A percentile compares a stretch with the other conserved stretches of the same genome.
phyloP scores from a whole-genome alignment of 306 rosid species.

The Glycine latifolia region DNA sequence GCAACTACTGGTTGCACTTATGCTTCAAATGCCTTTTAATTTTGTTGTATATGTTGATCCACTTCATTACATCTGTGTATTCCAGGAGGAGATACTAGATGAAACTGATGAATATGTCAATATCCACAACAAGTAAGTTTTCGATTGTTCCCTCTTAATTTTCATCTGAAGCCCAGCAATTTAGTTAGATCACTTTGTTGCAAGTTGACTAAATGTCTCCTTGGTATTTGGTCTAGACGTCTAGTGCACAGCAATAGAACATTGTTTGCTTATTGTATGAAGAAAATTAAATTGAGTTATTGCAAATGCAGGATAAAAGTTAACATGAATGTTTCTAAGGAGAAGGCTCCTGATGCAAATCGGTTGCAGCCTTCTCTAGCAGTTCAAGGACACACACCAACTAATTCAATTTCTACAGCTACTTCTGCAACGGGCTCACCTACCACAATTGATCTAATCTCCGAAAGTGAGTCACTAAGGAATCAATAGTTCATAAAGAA shows the following conservation, averaged over 20 bases:
- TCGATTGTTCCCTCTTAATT: slow-evolving; percentile 16
- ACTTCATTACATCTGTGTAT: slow-evolving; percentile 44
- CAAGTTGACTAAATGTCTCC: not conserved
- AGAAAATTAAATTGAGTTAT: slow-evolving; percentile 35
- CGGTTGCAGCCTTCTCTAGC: slow-evolving; percentile 52
- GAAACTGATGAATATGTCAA: slow-evolving; percentile 99
- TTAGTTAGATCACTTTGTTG: slow-evolving; percentile 20
- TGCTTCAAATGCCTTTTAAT: slow-evolving; percentile 28
- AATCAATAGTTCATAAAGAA: slow-evolving; percentile 45
- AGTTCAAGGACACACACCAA: slow-evolving; percentile 51
- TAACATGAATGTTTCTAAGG: slow-evolving; percentile 88
- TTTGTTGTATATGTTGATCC: slow-evolving; percentile 39
- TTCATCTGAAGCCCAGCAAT: slow-evolving; percentile 20
- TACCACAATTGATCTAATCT: slow-evolving; percentile 49
- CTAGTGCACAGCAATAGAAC: slow-evolving; percentile 15
- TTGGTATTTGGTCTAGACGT: slow-evolving; percentile 14
- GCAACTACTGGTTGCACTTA: slow-evolving; percentile 25
- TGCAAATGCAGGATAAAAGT: slow-evolving; percentile 82
- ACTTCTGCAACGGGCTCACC: slow-evolving; percentile 52
- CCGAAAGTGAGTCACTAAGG: slow-evolving; percentile 51
- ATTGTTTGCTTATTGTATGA: slow-evolving; percentile 19
- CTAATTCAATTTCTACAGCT: slow-evolving; percentile 50
- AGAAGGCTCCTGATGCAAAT: slow-evolving; percentile 50
- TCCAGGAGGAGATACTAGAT: slow-evolving; percentile 97
- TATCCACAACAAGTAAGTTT: slow-evolving; percentile 88